Percentiles rank a stretch among this genome's conserved stretches.
These are phyloP conservation scores for Tricholoma saponaceum DNA, from an alignment of 768 basidiomycete species.

Conservation along the genomic window DNA sequence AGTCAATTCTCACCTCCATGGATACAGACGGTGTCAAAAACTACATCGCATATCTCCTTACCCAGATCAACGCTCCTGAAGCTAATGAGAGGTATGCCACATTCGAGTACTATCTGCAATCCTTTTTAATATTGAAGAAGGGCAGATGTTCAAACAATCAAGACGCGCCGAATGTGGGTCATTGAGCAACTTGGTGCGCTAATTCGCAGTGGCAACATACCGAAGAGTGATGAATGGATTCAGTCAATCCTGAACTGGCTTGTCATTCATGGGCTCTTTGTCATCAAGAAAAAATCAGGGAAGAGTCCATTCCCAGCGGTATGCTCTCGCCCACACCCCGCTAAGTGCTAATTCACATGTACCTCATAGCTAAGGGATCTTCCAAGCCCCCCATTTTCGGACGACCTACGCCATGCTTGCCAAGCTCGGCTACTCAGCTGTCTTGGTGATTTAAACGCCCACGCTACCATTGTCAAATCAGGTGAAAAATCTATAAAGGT, in stretches of 20 bases:
- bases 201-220: conserved; percentile 74
- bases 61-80: conserved; percentile 51
- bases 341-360: not conserved
- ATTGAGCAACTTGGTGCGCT: conserved; percentile 81
- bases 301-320: conserved; percentile 61
- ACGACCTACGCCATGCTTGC: conserved; percentile 62
- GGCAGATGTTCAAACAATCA: conserved; percentile 40
- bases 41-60: conserved; percentile 72
- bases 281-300: conserved; percentile 66
- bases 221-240: conserved; percentile 79
- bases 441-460: conserved; percentile 68
- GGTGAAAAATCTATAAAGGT: conserved; percentile 52
- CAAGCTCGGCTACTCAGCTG: conserved; percentile 67
- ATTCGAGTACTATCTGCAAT: not conserved
- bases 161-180: conserved; percentile 72
- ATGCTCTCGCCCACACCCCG: conserved; percentile 22
- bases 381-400: conserved; percentile 70
- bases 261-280: conserved; percentile 75
- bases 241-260: conserved; percentile 77
- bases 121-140: conserved; percentile 25
- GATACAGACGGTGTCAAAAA: conserved; percentile 67
- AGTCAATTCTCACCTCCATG: conserved; percentile 75
- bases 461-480: conserved; percentile 46
- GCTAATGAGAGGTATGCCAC: conserved; percentile 36
- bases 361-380: conserved; percentile 50